Conservation (phyloP, 192 early-diverging fungal species). For the Entomortierella chlamydospora region DNA sequence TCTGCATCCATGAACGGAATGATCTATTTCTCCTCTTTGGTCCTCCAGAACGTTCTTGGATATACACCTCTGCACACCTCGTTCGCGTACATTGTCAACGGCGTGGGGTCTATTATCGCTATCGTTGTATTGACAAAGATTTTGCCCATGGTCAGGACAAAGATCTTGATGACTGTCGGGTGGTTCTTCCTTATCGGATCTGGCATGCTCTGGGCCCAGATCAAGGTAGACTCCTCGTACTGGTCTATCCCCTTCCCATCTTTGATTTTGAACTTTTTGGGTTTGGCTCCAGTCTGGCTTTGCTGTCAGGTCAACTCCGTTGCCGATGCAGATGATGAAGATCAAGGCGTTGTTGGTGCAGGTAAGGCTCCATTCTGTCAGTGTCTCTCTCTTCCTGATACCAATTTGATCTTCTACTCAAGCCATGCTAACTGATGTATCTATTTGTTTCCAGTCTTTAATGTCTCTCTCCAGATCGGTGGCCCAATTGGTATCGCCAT, state of each 20-base stretch:
- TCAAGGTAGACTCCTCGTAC: slow-evolving; percentile 12
- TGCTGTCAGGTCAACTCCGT: slow-evolving; percentile 25
- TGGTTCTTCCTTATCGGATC: slow-evolving; percentile 22
- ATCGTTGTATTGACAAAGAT: neutral
- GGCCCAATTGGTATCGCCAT: slow-evolving; percentile 36
- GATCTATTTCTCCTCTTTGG: slow-evolving; percentile 24
- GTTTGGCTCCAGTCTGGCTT: slow-evolving; percentile 14
- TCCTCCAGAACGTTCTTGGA: slow-evolving; percentile 16
- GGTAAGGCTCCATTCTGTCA: neutral
- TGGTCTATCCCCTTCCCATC: slow-evolving; percentile 20
- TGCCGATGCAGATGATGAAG: slow-evolving; percentile 22
- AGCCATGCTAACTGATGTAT: neutral
- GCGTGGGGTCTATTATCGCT: slow-evolving; percentile 9
- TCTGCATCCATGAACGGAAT: slow-evolving; percentile 23
- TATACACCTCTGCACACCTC: slow-evolving; percentile 6
- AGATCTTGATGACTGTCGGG: slow-evolving; percentile 9
- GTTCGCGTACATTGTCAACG: slow-evolving; percentile 16
- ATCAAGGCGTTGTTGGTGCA: slow-evolving; percentile 35
- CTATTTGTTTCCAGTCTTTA: slow-evolving; percentile 13
- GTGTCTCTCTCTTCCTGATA: neutral
- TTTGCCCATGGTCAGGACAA: slow-evolving; percentile 8
- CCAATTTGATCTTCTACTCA: too few relatives aligned
- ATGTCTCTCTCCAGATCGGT: slow-evolving; percentile 33
- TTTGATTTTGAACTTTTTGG: slow-evolving; percentile 18
- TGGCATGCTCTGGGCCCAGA: slow-evolving; percentile 15